phyloP scores from a whole-genome alignment of 768 basidiomycete species.

The Amanita pseudoporphyria region DNA sequence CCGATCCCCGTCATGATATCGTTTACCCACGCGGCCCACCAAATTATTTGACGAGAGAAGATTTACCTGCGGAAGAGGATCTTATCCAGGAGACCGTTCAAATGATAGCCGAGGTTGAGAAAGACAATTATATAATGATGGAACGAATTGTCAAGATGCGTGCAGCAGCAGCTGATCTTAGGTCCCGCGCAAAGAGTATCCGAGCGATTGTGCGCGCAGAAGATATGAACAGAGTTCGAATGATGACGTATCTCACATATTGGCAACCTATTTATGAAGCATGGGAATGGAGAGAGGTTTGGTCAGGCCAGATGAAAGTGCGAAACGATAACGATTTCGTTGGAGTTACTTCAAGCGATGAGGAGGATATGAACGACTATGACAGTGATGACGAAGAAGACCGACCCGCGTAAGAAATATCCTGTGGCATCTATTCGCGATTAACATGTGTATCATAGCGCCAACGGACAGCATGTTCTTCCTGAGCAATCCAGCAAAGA shows the following conservation, averaged over 20 bases:
- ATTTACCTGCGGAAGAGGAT: conserved; percentile 10
- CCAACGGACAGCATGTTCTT: not conserved
- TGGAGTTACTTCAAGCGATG: conserved; percentile 12
- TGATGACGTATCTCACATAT: conserved; percentile 11
- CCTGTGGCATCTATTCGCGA: not conserved
- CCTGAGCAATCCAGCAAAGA: not conserved
- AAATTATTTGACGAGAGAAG: conserved; percentile 6
- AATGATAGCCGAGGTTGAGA: conserved; percentile 11
- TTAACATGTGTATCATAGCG: not conserved
- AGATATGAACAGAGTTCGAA: conserved; percentile 10
- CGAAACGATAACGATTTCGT: not conserved
- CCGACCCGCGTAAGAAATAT: not conserved
- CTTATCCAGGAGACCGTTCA: conserved; percentile 11
- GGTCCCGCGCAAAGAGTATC: conserved; percentile 6
- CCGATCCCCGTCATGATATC: not conserved
- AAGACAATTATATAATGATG: conserved; percentile 5
- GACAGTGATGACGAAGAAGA: not conserved
- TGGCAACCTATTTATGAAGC: conserved; percentile 7
- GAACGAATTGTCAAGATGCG: conserved; percentile 8
- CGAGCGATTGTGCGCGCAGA: conserved; percentile 10
- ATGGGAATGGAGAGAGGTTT: conserved; percentile 15
- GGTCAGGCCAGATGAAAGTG: conserved; percentile 10
- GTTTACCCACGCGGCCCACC: conserved; percentile 12
- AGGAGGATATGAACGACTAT: conserved; percentile 4
- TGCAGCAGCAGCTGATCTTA: conserved; percentile 7